These are phyloP conservation scores for Polygonum aviculare DNA, from an alignment of 148 eudicot genomes.

Conservation along the genomic window DNA sequence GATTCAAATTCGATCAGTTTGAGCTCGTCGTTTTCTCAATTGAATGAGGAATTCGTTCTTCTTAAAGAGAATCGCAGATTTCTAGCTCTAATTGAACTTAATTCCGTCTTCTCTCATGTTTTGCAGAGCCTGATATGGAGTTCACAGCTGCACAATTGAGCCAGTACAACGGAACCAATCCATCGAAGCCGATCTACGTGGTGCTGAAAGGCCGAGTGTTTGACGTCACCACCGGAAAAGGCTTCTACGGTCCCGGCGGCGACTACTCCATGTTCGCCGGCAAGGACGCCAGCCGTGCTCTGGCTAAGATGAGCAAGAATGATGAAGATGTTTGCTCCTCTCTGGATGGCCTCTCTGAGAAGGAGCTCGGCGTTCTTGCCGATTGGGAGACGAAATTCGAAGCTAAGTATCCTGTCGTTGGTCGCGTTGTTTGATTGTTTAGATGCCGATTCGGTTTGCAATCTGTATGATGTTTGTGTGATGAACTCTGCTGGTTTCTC, in stretches of 20 bases:
- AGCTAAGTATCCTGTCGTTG: conserved; percentile 92
- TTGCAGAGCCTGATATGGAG: conserved; percentile 37
- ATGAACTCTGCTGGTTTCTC: too few relatives aligned
- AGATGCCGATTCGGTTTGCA: too few relatives aligned
- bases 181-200: background rate
- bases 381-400: conserved; percentile 92
- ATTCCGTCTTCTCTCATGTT: too few relatives aligned
- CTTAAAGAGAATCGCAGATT: too few relatives aligned
- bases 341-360: conserved; percentile 11
- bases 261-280: conserved; percentile 85
- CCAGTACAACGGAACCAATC: conserved; percentile 51
- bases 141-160: conserved; percentile 43
- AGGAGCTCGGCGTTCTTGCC: conserved; percentile 63
- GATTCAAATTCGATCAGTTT: too few relatives aligned
- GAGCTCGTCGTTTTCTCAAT: too few relatives aligned
- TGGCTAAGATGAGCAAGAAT: conserved; percentile 90
- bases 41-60: too few relatives aligned
- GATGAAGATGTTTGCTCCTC: conserved; percentile 46
- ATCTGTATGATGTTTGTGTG: too few relatives aligned
- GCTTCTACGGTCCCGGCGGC: conserved; percentile 91
- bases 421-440: conserved; percentile 31
- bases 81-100: too few relatives aligned
- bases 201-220: too few relatives aligned
- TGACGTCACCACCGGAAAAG: conserved; percentile 26
- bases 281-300: conserved; percentile 88